Base-by-base conservation (phyloP, 1,284 basidiomycete species). In the Anthracocystis panici-leucophaei region DNA sequence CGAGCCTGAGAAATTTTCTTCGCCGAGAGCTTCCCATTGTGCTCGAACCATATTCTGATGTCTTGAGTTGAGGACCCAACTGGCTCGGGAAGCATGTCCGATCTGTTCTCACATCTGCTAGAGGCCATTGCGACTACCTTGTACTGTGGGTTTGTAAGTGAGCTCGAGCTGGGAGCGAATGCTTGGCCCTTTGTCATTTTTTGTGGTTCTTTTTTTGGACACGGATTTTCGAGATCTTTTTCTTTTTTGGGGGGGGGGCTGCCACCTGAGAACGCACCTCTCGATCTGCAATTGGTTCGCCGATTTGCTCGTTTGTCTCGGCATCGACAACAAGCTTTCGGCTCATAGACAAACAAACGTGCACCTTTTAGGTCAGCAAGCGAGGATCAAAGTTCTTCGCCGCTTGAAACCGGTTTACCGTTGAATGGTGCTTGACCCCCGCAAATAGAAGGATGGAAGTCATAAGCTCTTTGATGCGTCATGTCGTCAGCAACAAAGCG, bases 301-400 rank as follows among this genome's bases (percentile, higher is more conserved):
- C 46, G 46, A 29, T 29, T 5, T 7, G 10, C 35, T 16, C 35
- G 31, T 33, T 2, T 48, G 25, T 48, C 46, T 48, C 46, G 46
- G 27, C 46, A 48, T 48, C 27, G 25, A 38, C 5, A 29, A 21
- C n/a, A 42, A 42, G n/a, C n/a, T 21, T n/a, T 42, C 41, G 18
- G n/a, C 41, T n/a, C 41, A 42, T 29, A n/a, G 46, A 29, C 46
- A 48, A 48, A 48, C 46, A 48, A 48, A 48, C 46, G 46, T 25
- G 46, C n/a, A 48, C 25, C 8, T 14, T 16, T 16, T 27, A 20
- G 46, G 16, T 48, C 46, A 48, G 46, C 45, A 48, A 48, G 46
- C 46, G 46, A 48, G 46, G 2, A 23, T 27, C 21, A 11, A 33
- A 38, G 35, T 38, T 18, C 46, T 18, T n/a, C 27, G 46, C 46